Evolutionary conservation across 2,329 filamentous ascomycete genomes (phyloP), one percentile per base, ranked within the genome.

Genomic region (Mycosphaerella sp.): DNA sequence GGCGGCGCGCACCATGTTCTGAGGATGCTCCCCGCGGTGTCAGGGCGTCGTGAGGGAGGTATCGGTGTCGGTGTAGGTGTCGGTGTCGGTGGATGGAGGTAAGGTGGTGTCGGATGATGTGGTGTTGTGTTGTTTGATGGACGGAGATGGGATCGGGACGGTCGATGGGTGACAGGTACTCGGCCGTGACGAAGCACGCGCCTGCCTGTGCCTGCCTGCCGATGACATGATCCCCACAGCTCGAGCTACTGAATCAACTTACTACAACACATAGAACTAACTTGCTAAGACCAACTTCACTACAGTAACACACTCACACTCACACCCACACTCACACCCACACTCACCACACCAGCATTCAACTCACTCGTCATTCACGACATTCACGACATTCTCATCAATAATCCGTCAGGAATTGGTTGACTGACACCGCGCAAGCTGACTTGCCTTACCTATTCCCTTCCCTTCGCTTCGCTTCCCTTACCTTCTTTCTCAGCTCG

Each of bases 1-100:
- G 42, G 32, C 44, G 40, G 36, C 36, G 45, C 57, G 40, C 57
- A 61, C 59, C 59, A 61, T 61, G 45, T 47, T 41, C 36, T 17
- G 46, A 50, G 45, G n/a, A 31, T 1, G 4, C 23, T 26, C 11
- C 29, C 9, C 9, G 48, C 39, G 23, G 12, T n/a, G 23, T 17
- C 14, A 38, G n/a, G 42, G 29, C 8, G 40, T 17, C 17, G 36
- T 17, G n/a, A 8, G 32, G 39, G 21, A 0, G 14, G 31, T 31
- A 31, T 17, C 5, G 29, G 31, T 12, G 17, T 29, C 14, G 9
- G 17, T 3, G 39, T n/a, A 8, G 26, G 48, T 14, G 26, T 12
- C 10, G 34, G 45, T 49, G 40, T 29, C 17, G 42, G 11, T 14
- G 46, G 26, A 12, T 36, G 34, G 34, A 11, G 34, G 34, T 38